Evolutionary conservation across 2,329 filamentous ascomycete species (phyloP), one percentile per base, ranked within the genome.

Genomic region (Thelonectria blattea): DNA sequence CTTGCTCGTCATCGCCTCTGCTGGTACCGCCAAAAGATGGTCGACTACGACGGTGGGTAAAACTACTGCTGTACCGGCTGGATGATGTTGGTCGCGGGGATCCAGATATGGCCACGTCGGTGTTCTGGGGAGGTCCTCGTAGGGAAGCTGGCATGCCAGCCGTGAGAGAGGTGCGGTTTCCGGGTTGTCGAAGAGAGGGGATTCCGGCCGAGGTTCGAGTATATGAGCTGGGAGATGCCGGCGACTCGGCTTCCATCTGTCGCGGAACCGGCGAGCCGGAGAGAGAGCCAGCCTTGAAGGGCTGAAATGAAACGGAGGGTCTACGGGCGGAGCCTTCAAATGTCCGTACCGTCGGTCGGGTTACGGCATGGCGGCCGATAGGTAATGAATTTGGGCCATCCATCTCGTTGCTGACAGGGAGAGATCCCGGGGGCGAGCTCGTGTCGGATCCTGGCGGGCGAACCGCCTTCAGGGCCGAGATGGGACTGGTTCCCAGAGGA

Each of bases 211-310:
- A 81, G 6, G 78, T 75, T 24, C 84, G 80, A 20, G 78, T 71
- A 9, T 82, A 71, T 0, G 85, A 86, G 46, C 82, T 80, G 2
- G 85, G 83, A 3, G 87, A 89, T 32, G 82, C 79, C 14, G 85
- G 83, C 2, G 80, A 72, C 50, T 86, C 85, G 14, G 77, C 73
- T 12, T 86, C 84, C 2, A 76, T 72, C 7, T 79, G 73, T 30
- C 83, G 79, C 27, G 79, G 79, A n/a, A 82, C 74, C 0, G 93
- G 94, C 5, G 93, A 97, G 4, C 91, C 92, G 2, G 93, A 96
- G n/a, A 98, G 81, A 1, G 94, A 96, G 11, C 94, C 94, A 14
- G 93, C 92, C 76, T 99, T 99, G 81, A 99, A 99, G 0, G 94
- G 93, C 68, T 96, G 92, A 70, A 97, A 97, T 1, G 92, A 96